phyloP scores from a whole-genome alignment of 2,329 filamentous ascomycete genomes.

The Lasiodiplodia gonubiensis region DNA sequence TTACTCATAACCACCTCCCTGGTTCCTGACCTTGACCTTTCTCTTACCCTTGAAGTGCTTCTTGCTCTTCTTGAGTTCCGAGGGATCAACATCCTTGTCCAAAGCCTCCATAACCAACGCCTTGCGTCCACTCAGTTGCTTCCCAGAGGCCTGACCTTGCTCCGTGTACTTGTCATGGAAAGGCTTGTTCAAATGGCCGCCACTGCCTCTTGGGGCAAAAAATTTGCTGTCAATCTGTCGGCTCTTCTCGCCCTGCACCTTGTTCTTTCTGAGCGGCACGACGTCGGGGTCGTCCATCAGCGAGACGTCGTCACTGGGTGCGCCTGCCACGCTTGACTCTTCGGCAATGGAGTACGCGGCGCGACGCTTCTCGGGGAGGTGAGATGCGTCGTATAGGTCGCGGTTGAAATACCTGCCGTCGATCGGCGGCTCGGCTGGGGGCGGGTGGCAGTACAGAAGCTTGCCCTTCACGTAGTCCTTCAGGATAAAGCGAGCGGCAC shows the following conservation, averaged over 20 bases:
- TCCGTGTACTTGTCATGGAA: slow-evolving; percentile 91
- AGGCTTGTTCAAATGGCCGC: slow-evolving; percentile 74
- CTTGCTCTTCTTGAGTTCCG: slow-evolving; percentile 77
- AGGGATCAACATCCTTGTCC: slow-evolving; percentile 82
- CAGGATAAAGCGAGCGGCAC: slow-evolving; percentile 85
- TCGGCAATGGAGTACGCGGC: slow-evolving; percentile 63
- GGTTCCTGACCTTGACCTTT: slow-evolving; percentile 55
- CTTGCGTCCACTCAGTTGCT: slow-evolving; percentile 82
- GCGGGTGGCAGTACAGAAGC: slow-evolving; percentile 88
- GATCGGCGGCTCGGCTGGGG: slow-evolving; percentile 68
- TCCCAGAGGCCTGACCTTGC: slow-evolving; percentile 67
- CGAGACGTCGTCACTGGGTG: slow-evolving; percentile 47
- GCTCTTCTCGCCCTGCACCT: slow-evolving; percentile 71
- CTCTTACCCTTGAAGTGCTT: slow-evolving; percentile 91
- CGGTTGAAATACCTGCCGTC: slow-evolving; percentile 81
- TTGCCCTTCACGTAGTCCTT: slow-evolving; percentile 99
- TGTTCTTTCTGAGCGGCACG: slow-evolving; percentile 41
- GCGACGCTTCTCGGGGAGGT: slow-evolving; percentile 82
- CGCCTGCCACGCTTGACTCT: slow-evolving; percentile 44
- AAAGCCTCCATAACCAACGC: slow-evolving; percentile 78
- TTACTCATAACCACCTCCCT: slow-evolving; percentile 22
- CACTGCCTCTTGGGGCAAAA: slow-evolving; percentile 71
- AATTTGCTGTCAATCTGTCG: slow-evolving; percentile 84
- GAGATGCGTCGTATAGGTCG: slow-evolving; percentile 82
- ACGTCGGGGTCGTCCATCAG: slow-evolving; percentile 60